Percentiles rank a stretch among this genome's conserved stretches.
These are phyloP conservation scores for Trichoderma asperellum DNA, from an alignment of 2,329 filamentous ascomycete genomes.

Conservation along the genomic window DNA sequence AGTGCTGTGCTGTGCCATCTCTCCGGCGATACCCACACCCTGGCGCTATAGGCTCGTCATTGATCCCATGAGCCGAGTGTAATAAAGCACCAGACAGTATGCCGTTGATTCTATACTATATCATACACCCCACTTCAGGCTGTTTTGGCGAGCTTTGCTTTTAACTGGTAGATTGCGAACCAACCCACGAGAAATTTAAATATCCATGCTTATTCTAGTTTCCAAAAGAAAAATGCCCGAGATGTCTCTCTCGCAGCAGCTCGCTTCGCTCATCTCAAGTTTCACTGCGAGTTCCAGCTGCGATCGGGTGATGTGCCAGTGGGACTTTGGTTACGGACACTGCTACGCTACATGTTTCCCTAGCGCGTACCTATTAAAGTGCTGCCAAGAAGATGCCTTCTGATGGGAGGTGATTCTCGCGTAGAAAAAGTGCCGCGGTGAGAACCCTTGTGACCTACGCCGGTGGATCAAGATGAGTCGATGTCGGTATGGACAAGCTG, in stretches of 20 bases:
- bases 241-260: neutral
- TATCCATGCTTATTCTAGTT: neutral
- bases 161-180: neutral
- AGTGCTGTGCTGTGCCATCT: neutral
- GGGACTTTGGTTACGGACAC: neutral
- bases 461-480: neutral
- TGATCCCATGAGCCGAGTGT: slow-evolving; percentile 7
- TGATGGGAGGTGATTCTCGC: neutral
- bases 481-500: neutral
- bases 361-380: neutral
- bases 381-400: neutral
- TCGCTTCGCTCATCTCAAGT: neutral
- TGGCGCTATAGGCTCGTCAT: neutral
- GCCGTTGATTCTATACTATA: neutral
- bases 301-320: neutral
- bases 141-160: neutral
- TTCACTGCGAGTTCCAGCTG: neutral
- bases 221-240: neutral
- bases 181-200: neutral
- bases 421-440: neutral
- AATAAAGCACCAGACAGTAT: neutral
- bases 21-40: neutral
- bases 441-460: slow-evolving; percentile 6
- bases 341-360: neutral
- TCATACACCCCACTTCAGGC: neutral